These are phyloP conservation scores for Nyssa sinensis DNA, from an alignment of 148 eudicot species.

Conservation along the genomic window DNA sequence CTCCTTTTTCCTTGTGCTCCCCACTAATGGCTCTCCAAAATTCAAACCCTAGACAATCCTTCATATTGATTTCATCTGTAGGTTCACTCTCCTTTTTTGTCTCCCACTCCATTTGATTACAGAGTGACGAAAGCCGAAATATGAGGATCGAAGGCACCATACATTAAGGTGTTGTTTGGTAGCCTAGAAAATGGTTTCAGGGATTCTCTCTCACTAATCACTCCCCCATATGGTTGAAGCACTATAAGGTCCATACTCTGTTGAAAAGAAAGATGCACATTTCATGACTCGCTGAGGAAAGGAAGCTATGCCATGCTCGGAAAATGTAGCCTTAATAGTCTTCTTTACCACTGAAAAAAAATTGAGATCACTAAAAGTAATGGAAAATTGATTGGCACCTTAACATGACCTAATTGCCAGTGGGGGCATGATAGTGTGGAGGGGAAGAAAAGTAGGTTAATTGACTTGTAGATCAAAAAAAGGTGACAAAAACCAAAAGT, in stretches of 20 bases:
- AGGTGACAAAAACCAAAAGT: constrained; percentile 5
- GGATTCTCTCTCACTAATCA: neutral
- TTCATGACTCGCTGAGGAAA: too few species aligned
- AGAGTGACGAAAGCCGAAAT: constrained; percentile 16
- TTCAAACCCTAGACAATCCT: constrained; percentile 15
- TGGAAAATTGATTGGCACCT: neutral
- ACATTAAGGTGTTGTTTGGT: constrained; percentile 12
- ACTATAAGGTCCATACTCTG: neutral
- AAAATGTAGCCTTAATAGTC: neutral
- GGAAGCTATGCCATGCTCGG: too few species aligned
- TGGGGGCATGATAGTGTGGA: constrained; percentile 2
- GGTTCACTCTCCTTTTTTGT: constrained; percentile 15
- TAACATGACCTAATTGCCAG: neutral
- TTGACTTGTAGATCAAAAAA: constrained; percentile 25
- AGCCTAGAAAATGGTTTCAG: neutral
- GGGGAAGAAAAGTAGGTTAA: constrained; percentile 13
- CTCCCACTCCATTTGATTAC: constrained; percentile 1
- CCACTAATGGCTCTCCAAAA: constrained; percentile 10
- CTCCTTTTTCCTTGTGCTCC: constrained; percentile 19
- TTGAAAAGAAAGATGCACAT: too few species aligned
- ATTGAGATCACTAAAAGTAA: neutral
- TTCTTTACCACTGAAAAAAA: neutral
- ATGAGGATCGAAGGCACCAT: constrained; percentile 20
- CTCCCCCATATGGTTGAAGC: neutral
- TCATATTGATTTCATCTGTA: constrained; percentile 5